These are phyloP conservation scores for Micractinium sp. DNA, from an alignment of 139 green algal genomes.

Conservation along the genomic window DNA sequence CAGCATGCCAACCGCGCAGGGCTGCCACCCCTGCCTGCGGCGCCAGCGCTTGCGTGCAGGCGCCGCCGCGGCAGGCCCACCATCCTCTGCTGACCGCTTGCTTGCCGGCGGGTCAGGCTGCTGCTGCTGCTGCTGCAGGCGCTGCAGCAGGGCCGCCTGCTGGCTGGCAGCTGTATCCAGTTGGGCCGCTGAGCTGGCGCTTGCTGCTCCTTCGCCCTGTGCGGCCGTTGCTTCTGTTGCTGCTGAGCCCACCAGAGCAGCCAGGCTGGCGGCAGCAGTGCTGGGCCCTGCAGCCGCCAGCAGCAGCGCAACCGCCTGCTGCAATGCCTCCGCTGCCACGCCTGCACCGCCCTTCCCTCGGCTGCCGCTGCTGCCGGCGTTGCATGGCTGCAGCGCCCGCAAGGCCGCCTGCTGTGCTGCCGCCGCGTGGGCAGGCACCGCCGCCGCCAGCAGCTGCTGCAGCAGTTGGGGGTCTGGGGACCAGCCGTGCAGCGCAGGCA, in stretches of 20 bases:
- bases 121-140: neutral
- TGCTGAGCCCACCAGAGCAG: neutral
- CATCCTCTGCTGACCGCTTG: neutral
- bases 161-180: neutral
- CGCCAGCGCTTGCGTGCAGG: conserved; percentile 31
- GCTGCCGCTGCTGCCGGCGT: neutral
- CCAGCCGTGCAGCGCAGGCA: neutral
- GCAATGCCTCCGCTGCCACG: neutral
- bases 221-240: neutral
- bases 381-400: neutral
- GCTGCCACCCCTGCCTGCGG: conserved; percentile 37
- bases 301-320: neutral
- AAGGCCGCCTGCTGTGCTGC: neutral
- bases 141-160: conserved; percentile 2
- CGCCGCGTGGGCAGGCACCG: neutral
- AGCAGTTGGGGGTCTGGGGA: neutral
- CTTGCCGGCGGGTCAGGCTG: neutral
- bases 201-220: neutral
- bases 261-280: neutral
- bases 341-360: too few species aligned
- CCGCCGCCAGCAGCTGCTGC: conserved; percentile 9
- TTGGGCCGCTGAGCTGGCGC: neutral
- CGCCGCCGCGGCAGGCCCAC: neutral
- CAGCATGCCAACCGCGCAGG: conserved; percentile 62
- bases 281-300: neutral